A percentile compares a stretch with the other conserved stretches of the same genome.
Evolutionary conservation across 495 filamentous ascomycete genomes (phyloP).

Genomic region (Alectoria sarmentosa): DNA sequence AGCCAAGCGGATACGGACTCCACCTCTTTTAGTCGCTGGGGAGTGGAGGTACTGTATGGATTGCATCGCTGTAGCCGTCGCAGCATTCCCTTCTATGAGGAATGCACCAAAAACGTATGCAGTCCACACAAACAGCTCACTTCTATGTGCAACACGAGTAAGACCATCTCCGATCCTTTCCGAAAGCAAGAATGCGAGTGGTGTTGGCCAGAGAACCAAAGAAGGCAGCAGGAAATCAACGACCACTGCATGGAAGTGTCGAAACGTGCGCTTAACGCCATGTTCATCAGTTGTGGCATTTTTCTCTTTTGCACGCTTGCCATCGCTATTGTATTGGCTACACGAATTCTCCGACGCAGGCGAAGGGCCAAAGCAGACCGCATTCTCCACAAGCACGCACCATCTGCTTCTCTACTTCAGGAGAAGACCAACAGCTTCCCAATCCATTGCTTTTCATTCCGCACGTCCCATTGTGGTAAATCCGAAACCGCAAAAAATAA

Average conservation of each 20-base stretch:
- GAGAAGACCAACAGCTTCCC: not conserved
- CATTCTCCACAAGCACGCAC: not conserved
- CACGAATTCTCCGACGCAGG: not conserved
- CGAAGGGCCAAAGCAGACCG: not conserved
- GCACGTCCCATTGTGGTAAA: not conserved
- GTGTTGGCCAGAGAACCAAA: constrained; percentile 11
- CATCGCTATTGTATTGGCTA: not conserved
- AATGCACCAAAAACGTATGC: not conserved
- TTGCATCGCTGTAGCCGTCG: not conserved
- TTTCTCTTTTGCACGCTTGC: not conserved
- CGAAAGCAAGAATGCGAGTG: constrained; percentile 10
- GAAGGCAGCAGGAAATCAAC: not conserved
- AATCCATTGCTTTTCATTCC: not conserved
- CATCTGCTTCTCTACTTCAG: not conserved
- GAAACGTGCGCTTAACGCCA: not conserved
- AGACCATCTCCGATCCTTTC: not conserved
- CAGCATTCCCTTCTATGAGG: not conserved
- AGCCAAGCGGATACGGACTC: not conserved
- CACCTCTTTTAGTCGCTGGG: not conserved
- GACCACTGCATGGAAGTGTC: constrained; percentile 3
- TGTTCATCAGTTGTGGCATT: not conserved
- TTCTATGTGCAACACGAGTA: constrained; percentile 6
- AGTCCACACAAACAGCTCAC: not conserved
- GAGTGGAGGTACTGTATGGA: not conserved
- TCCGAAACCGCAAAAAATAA: not conserved